phyloP scores from a whole-genome alignment of 345 rosid species.

The Corchorus olitorius region DNA sequence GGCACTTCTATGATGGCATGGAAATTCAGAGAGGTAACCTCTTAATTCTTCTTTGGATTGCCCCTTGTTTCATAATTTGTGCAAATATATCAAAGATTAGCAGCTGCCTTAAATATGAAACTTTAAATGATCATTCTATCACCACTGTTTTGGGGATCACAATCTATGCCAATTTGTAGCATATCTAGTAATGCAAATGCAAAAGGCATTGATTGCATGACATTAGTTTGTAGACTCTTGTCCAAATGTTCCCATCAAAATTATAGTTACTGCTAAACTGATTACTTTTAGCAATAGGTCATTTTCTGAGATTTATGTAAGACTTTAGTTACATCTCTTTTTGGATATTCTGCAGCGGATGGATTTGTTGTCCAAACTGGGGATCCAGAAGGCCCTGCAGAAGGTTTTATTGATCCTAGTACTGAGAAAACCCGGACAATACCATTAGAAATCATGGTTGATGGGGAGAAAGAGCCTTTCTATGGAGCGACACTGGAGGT shows the following conservation, averaged over 20 bases:
- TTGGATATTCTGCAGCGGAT: constrained; percentile 65
- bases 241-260: not conserved
- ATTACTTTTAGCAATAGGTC: not conserved
- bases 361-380: constrained; percentile 99
- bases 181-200: not conserved
- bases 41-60: not conserved
- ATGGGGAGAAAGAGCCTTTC: constrained; percentile 75
- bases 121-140: no score
- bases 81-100: not conserved
- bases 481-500: constrained; percentile 90
- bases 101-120: not conserved
- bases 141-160: not conserved
- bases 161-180: not conserved
- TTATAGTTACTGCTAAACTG: not conserved
- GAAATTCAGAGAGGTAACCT: constrained; percentile 93
- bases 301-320: not conserved
- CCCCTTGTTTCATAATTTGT: not conserved
- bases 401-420: constrained; percentile 94
- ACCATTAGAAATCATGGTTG: constrained; percentile 86
- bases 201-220: not conserved
- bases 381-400: constrained; percentile 99
- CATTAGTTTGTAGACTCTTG: not conserved
- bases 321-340: constrained; percentile 1
- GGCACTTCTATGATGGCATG: constrained; percentile 98
- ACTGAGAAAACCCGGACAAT: constrained; percentile 83